A percentile compares a stretch with the other conserved stretches of the same genome.
These are phyloP conservation scores for Hanseniaspora lachancei DNA, from an alignment of 805 yeast species.

Conservation along the genomic window DNA sequence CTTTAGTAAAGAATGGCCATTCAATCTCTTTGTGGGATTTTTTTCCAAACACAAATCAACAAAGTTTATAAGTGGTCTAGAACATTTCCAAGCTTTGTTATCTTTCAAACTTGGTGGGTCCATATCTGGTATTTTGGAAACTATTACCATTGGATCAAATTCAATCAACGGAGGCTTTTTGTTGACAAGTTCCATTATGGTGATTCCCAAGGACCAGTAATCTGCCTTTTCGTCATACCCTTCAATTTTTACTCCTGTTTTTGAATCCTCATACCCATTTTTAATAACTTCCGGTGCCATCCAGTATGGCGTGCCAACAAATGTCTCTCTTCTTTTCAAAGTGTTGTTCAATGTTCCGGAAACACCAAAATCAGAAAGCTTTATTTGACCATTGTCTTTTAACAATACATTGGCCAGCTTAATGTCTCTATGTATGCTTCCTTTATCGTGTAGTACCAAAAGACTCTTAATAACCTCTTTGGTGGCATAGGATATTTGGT, in stretches of 20 bases:
- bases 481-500: slow-evolving; percentile 46
- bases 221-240: slow-evolving; percentile 83
- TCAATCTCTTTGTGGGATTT: slow-evolving; percentile 52
- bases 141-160: slow-evolving; percentile 62
- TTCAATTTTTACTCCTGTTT: not conserved
- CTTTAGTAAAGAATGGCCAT: slow-evolving; percentile 42
- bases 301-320: slow-evolving; percentile 96
- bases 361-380: slow-evolving; percentile 88
- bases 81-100: slow-evolving; percentile 1
- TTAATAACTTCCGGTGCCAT: slow-evolving; percentile 96
- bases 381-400: slow-evolving; percentile 55
- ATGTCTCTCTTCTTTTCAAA: slow-evolving; percentile 49
- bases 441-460: slow-evolving; percentile 58
- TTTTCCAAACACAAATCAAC: slow-evolving; percentile 53
- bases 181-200: slow-evolving; percentile 68
- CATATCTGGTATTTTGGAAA: slow-evolving; percentile 53
- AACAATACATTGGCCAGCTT: slow-evolving; percentile 80
- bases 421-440: slow-evolving; percentile 76
- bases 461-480: slow-evolving; percentile 58
- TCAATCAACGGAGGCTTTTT: slow-evolving; percentile 74
- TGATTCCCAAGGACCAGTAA: slow-evolving; percentile 92
- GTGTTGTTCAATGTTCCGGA: slow-evolving; percentile 69
- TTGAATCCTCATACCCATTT: slow-evolving; percentile 25
- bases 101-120: slow-evolving; percentile 43
- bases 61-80: slow-evolving; percentile 36